Percentiles rank a stretch among this genome's conserved stretches.
These are phyloP conservation scores for Setaria italica DNA, from an alignment of 202 grass and related monocot species.

Conservation along the genomic window DNA sequence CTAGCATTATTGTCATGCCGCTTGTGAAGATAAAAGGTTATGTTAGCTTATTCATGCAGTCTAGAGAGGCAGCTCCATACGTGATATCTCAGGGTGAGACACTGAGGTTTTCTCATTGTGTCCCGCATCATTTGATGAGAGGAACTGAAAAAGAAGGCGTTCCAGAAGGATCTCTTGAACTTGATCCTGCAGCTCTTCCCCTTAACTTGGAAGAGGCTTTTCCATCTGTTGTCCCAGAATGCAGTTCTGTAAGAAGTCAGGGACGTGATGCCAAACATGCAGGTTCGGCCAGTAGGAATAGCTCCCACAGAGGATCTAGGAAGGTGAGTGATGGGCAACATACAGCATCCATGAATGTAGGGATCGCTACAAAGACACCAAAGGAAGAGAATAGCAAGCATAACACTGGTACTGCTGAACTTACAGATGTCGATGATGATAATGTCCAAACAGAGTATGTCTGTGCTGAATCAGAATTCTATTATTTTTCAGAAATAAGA, in stretches of 20 bases:
- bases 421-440: conserved; percentile 23
- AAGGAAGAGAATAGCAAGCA: conserved; percentile 46
- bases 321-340: conserved; percentile 20
- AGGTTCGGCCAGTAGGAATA: conserved; percentile 33
- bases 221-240: conserved; percentile 60
- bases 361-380: conserved; percentile 6
- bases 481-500: conserved; percentile 57
- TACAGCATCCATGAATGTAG: conserved; percentile 26
- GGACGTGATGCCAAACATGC: conserved; percentile 29
- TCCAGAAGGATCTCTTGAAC: conserved; percentile 82
- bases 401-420: conserved; percentile 2
- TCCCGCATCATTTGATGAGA: conserved; percentile 62
- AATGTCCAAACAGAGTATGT: conserved; percentile 33
- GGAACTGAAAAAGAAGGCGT: conserved; percentile 73
- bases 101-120: conserved; percentile 82
- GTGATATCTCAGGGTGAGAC: conserved; percentile 68
- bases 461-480: conserved; percentile 59
- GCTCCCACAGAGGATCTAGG: conserved; percentile 12
- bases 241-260: conserved; percentile 42
- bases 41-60: conserved; percentile 83
- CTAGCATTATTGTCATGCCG: conserved; percentile 64
- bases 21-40: conserved; percentile 86
- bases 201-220: conserved; percentile 69
- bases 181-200: conserved; percentile 83
- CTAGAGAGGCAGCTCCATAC: conserved; percentile 55